Conservation (phyloP, 768 basidiomycete genomes). For the Phanerodontia chrysosporium region DNA sequence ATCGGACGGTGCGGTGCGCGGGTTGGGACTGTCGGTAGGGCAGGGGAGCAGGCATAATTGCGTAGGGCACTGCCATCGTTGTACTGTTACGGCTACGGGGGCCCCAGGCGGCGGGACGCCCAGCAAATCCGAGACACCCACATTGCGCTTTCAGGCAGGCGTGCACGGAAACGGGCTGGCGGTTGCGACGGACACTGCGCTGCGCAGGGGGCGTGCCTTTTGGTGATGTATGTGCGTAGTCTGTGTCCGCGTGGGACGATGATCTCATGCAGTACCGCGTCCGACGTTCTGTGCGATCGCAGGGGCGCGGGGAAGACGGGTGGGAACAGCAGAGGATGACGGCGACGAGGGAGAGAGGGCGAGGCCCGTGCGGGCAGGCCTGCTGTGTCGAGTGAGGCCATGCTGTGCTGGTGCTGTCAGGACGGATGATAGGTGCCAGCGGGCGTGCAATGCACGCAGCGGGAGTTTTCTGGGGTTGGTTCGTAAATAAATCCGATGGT, state of each 20-base stretch:
- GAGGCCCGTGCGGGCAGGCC: neutral
- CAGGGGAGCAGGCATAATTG: neutral
- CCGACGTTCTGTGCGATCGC: neutral
- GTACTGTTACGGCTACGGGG: neutral
- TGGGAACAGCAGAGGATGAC: neutral
- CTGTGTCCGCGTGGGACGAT: neutral
- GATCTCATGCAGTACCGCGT: neutral
- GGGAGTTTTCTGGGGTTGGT: neutral
- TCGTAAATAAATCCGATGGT: neutral
- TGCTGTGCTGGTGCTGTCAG: neutral
- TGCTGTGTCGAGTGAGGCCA: neutral
- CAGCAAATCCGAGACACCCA: no score
- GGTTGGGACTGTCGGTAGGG: neutral
- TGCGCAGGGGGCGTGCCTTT: no score
- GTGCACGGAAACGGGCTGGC: neutral
- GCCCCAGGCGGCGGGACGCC: neutral
- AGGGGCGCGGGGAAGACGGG: slow-evolving; percentile 2
- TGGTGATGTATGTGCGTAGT: neutral
- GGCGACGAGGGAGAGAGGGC: neutral
- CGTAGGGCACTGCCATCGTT: neutral
- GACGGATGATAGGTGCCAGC: slow-evolving; percentile 1
- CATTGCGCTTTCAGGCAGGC: no score
- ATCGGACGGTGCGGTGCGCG: neutral
- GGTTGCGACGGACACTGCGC: neutral
- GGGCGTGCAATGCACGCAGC: neutral